These are phyloP conservation scores for Cryptosporidium sp. DNA, from an alignment of 169 alveolate species.

Conservation along the genomic window DNA sequence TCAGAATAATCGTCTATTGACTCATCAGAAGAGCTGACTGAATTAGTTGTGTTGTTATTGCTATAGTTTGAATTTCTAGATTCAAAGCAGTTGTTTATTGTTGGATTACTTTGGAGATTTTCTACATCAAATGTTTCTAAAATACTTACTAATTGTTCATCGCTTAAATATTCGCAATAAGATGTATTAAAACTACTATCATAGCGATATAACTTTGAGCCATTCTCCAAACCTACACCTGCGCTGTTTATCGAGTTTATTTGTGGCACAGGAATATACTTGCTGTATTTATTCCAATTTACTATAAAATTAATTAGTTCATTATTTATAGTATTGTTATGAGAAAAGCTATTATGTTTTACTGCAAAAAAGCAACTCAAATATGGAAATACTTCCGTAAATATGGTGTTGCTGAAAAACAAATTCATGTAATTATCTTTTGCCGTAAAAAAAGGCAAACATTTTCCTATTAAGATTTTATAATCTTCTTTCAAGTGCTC, in stretches of 20 bases:
- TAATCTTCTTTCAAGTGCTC: slow-evolving; percentile 31
- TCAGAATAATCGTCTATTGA: slow-evolving; percentile 43
- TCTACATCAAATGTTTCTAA: slow-evolving; percentile 63
- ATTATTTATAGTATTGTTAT: neutral
- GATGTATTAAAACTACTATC: neutral
- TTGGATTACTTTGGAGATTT: neutral
- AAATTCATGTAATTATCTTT: neutral
- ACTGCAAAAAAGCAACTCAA: neutral
- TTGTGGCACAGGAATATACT: neutral
- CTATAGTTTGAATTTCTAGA: neutral
- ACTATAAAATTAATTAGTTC: slow-evolving; percentile 1
- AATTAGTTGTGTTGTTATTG: neutral
- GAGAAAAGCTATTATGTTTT: neutral
- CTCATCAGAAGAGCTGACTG: slow-evolving; percentile 28
- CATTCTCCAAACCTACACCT: neutral
- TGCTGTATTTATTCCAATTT: slow-evolving; percentile 25
- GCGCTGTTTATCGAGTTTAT: neutral
- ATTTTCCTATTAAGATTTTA: neutral
- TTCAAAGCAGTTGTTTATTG: neutral
- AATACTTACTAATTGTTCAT: slow-evolving; percentile 69
- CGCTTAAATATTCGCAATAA: slow-evolving; percentile 41
- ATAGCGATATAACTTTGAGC: slow-evolving; percentile 4
- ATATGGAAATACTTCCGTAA: slow-evolving; percentile 52
- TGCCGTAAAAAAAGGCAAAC: neutral
- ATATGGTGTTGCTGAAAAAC: neutral